These are phyloP conservation scores for Kickxella alabastrina DNA, from an alignment of 192 early-diverging fungal species.

Conservation along the genomic window DNA sequence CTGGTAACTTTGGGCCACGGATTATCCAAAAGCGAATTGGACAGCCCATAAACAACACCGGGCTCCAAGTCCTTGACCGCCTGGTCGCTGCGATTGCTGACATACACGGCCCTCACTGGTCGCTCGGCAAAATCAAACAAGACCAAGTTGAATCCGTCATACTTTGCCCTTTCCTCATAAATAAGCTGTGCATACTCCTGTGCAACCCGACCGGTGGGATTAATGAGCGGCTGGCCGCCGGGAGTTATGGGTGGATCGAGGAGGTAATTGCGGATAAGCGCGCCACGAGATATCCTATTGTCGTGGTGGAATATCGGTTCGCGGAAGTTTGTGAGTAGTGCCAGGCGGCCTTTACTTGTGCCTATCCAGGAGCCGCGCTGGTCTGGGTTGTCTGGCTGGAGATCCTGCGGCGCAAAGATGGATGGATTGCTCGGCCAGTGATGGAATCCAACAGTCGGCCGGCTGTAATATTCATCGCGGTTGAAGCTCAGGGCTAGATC, in stretches of 20 bases:
- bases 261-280: conserved; percentile 40
- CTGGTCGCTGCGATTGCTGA: conserved; percentile 20
- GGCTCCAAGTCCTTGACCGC: neutral
- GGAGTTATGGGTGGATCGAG: neutral
- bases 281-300: conserved; percentile 34
- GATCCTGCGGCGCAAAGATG: conserved; percentile 39
- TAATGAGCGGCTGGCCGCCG: neutral
- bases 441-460: conserved; percentile 35
- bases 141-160: conserved; percentile 46
- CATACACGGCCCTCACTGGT: conserved; percentile 12
- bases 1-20: conserved; percentile 37
- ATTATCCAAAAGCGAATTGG: conserved; percentile 29
- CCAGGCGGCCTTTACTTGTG: conserved; percentile 10
- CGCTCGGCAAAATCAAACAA: conserved; percentile 21
- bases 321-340: conserved; percentile 39
- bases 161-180: conserved; percentile 19
- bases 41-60: conserved; percentile 17
- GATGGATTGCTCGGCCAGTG: conserved; percentile 14
- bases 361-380: conserved; percentile 43
- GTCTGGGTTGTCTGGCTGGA: conserved; percentile 11
- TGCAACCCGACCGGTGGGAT: neutral
- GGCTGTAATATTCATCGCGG: conserved; percentile 39
- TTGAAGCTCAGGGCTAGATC: conserved; percentile 34
- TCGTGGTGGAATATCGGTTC: conserved; percentile 10
- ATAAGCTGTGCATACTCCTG: conserved; percentile 26